Evolutionary conservation across 208 protist species (phyloP).

Genomic region (Leishmania major): DNA sequence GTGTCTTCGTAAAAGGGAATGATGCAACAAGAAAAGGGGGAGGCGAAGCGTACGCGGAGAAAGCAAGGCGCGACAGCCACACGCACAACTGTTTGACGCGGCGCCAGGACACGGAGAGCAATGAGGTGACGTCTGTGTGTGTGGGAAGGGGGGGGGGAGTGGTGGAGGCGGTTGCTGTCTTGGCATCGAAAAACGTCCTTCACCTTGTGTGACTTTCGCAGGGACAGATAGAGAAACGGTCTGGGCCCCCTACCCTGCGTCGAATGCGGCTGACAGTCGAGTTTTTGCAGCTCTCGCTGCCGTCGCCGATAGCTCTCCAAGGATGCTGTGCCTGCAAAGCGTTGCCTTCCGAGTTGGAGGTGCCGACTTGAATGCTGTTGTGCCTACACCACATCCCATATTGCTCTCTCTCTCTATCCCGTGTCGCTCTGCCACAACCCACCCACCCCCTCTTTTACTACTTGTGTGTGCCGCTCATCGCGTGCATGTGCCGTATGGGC

Average conservation of each 20-base stretch:
- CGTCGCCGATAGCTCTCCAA: not conserved
- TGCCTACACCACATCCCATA: not conserved
- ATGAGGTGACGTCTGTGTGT: not conserved
- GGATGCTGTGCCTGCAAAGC: not conserved
- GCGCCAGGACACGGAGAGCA: not conserved
- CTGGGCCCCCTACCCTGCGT: not conserved
- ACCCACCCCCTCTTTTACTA: not conserved
- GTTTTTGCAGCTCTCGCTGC: not conserved
- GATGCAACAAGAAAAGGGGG: not conserved
- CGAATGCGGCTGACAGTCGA: not conserved
- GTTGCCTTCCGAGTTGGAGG: not conserved
- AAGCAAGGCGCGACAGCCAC: not conserved
- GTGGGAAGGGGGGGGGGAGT: not conserved
- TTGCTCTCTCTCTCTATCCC: not conserved
- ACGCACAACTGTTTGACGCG: not conserved
- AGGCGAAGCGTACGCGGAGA: not conserved
- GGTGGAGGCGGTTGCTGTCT: not conserved
- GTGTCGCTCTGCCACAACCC: not conserved
- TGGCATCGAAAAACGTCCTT: not conserved
- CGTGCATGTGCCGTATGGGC: not conserved
- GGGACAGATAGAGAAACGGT: not conserved
- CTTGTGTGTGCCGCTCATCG: not conserved
- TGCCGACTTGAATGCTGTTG: not conserved
- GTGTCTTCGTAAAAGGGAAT: constrained; percentile 8
- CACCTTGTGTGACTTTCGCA: not conserved